Conservation (phyloP, 768 basidiomycete genomes). For the Rhodotorula toruloides region DNA sequence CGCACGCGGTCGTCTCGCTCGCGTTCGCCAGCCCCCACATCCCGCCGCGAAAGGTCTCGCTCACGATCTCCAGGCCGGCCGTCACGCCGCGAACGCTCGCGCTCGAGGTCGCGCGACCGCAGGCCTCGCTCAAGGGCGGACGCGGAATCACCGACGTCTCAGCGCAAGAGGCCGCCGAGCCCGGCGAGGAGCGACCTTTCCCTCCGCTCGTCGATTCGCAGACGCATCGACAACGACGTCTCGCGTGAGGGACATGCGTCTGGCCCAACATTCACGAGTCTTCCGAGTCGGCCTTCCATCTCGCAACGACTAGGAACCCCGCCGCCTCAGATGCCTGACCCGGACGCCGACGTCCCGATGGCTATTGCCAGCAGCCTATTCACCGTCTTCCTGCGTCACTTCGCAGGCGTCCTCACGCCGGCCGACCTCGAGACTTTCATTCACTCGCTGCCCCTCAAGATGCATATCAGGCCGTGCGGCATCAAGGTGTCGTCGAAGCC, state of each 20-base stretch:
- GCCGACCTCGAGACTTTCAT: neutral
- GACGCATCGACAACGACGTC: neutral
- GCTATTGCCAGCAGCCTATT: neutral
- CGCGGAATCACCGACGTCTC: neutral
- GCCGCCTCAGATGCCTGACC: neutral
- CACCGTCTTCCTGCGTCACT: neutral
- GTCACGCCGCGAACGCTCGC: neutral
- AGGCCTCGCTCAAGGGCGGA: neutral
- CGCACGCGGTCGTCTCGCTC: neutral
- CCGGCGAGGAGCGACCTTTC: neutral
- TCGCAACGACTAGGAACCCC: neutral
- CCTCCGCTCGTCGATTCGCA: constrained; percentile 5
- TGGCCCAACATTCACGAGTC: too few species aligned
- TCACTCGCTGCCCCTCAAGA: neutral
- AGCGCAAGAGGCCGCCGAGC: neutral
- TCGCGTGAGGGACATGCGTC: neutral
- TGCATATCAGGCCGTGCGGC: neutral
- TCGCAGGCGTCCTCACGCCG: neutral
- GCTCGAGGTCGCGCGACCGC: neutral
- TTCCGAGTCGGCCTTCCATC: too few species aligned
- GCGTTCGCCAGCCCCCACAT: too few species aligned
- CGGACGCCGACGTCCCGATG: neutral
- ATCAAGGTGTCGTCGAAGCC: constrained; percentile 10
- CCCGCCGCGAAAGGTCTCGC: neutral
- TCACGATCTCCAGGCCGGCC: too few species aligned